A percentile compares a stretch with the other conserved stretches of the same genome.
Evolutionary conservation across 2,329 filamentous ascomycete species (phyloP).

Genomic region (Nannizziopsis barbatae): DNA sequence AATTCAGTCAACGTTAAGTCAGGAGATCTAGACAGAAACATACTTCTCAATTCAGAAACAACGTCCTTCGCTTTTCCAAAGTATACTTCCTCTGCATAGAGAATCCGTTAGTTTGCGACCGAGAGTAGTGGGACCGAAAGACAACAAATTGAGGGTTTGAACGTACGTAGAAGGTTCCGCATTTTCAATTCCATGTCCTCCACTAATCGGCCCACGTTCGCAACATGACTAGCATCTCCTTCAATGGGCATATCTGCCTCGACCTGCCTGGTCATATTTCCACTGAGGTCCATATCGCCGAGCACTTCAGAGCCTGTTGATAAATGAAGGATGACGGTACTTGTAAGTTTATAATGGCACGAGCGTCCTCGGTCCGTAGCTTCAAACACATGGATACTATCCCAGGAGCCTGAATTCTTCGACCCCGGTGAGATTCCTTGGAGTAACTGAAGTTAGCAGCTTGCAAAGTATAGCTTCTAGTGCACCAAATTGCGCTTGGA

Average conservation of each 20-base stretch:
- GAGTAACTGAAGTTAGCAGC: not conserved
- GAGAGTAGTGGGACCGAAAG: not conserved
- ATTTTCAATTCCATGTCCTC: conserved; percentile 99
- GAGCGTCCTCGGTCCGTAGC: conserved; percentile 82
- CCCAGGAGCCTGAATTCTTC: conserved; percentile 74
- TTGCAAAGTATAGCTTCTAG: not conserved
- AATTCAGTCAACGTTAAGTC: conserved; percentile 11
- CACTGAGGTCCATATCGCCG: conserved; percentile 81
- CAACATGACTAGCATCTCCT: conserved; percentile 83
- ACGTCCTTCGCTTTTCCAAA: conserved; percentile 99
- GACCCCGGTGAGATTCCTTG: conserved; percentile 54
- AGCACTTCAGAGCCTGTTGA: conserved; percentile 56
- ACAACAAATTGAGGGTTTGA: not conserved
- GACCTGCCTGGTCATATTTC: conserved; percentile 95
- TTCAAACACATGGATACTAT: conserved; percentile 98
- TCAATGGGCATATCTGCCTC: conserved; percentile 85
- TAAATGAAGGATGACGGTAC: conserved; percentile 86
- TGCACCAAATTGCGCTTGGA: not conserved
- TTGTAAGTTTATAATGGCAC: conserved; percentile 95
- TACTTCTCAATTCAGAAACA: conserved; percentile 83
- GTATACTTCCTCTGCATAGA: conserved; percentile 69
- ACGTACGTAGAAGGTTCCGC: conserved; percentile 72
- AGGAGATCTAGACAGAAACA: conserved; percentile 19
- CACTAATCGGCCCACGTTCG: conserved; percentile 84
- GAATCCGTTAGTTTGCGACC: not conserved